These are phyloP conservation scores for Sclerotinia trifoliorum DNA, from an alignment of 2,329 filamentous ascomycete species.

Conservation along the genomic window DNA sequence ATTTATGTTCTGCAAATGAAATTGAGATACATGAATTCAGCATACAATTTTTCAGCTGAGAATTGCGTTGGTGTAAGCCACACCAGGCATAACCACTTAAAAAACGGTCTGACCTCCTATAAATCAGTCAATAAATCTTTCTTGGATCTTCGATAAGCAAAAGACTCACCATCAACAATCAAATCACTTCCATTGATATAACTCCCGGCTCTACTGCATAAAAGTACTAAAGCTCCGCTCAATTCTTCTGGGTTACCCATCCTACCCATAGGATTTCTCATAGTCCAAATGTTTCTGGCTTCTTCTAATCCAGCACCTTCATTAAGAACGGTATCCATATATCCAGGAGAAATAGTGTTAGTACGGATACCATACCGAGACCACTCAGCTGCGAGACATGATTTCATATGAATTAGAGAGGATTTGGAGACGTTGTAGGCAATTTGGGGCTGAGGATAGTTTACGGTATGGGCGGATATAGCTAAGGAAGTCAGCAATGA, in stretches of 20 bases:
- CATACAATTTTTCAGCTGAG: too few relatives aligned
- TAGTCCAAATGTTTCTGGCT: slow-evolving; percentile 55
- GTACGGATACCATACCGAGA: slow-evolving; percentile 66
- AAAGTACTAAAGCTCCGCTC: slow-evolving; percentile 59
- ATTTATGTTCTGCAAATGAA: too few relatives aligned
- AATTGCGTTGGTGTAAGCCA: too few relatives aligned
- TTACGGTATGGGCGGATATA: slow-evolving; percentile 64
- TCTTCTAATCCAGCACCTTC: slow-evolving; percentile 58
- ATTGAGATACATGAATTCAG: too few relatives aligned
- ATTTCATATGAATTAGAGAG: slow-evolving; percentile 61
- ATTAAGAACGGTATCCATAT: slow-evolving; percentile 65
- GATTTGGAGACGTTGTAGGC: slow-evolving; percentile 74
- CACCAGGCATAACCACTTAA: background rate
- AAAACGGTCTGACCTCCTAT: slow-evolving; percentile 9
- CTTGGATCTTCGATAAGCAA: background rate
- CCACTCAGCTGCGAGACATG: slow-evolving; percentile 71
- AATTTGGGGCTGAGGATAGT: slow-evolving; percentile 57
- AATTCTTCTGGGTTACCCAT: slow-evolving; percentile 65
- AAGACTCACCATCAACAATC: slow-evolving; percentile 29
- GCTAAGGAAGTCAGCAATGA: slow-evolving; percentile 48
- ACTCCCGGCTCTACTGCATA: slow-evolving; percentile 59
- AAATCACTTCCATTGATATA: slow-evolving; percentile 55
- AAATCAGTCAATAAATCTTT: background rate
- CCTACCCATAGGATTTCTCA: slow-evolving; percentile 59
- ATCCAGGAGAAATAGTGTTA: slow-evolving; percentile 70